Conservation (phyloP, 2,329 filamentous ascomycete species). For the Karstenula rhodostoma region DNA sequence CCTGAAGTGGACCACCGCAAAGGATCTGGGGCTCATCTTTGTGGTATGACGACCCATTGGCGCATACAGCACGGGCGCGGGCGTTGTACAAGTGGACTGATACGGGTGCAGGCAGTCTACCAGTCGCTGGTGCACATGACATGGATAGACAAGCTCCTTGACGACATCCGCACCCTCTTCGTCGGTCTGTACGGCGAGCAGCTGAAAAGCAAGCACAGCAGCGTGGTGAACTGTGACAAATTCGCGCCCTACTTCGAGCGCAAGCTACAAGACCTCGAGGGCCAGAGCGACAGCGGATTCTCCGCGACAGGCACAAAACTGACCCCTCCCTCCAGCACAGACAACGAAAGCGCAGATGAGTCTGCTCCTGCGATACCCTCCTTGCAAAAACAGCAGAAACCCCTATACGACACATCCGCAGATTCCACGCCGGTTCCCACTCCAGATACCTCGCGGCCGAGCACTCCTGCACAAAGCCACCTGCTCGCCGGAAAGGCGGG, state of each 20-base stretch:
- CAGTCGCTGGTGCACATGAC: constrained; percentile 92
- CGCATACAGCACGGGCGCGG: neutral
- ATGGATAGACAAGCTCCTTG: constrained; percentile 96
- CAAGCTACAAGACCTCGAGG: constrained; percentile 83
- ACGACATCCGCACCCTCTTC: constrained; percentile 93
- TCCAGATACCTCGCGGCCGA: constrained; percentile 79
- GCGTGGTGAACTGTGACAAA: constrained; percentile 74
- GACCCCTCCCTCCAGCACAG: constrained; percentile 60
- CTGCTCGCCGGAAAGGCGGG: constrained; percentile 77
- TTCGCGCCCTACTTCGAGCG: constrained; percentile 97
- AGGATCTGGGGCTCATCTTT: constrained; percentile 94
- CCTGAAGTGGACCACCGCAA: constrained; percentile 89
- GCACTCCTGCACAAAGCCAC: constrained; percentile 74
- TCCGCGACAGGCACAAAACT: constrained; percentile 55
- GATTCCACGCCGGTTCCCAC: constrained; percentile 75
- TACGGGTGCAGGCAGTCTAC: constrained; percentile 79
- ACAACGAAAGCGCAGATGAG: constrained; percentile 58
- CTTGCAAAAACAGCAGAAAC: constrained; percentile 54
- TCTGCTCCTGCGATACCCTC: constrained; percentile 62
- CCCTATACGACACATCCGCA: constrained; percentile 60
- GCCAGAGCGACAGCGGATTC: constrained; percentile 53
- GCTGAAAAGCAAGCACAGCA: constrained; percentile 80
- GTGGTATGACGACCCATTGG: constrained; percentile 69
- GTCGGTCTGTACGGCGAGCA: constrained; percentile 89
- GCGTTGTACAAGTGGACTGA: constrained; percentile 1